A percentile compares a stretch with the other conserved stretches of the same genome.
phyloP scores from a whole-genome alignment of 202 grass and related monocot species.

The Zizania palustris region DNA sequence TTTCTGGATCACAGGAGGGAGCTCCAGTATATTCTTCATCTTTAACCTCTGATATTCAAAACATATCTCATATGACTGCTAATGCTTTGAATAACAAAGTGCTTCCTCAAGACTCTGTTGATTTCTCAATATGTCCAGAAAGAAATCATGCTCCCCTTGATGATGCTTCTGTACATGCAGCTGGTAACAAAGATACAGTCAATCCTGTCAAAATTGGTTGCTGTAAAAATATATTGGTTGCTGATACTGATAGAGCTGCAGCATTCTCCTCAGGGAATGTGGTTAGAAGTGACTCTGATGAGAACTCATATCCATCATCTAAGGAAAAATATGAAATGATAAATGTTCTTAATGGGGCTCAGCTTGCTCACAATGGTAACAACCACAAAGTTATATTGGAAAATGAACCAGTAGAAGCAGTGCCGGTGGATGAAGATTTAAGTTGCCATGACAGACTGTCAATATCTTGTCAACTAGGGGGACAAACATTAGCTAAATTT shows the following conservation, averaged over 20 bases:
- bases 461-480: constrained; percentile 52
- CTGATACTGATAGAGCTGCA: constrained; percentile 39
- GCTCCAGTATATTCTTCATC: constrained; percentile 55
- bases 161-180: constrained; percentile 43
- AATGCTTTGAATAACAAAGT: constrained; percentile 41
- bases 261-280: constrained; percentile 34
- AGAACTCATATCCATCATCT: constrained; percentile 40
- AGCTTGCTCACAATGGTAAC: constrained; percentile 27
- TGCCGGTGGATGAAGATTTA: constrained; percentile 49
- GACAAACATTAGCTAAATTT: constrained; percentile 39
- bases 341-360: constrained; percentile 28
- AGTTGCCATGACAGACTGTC: constrained; percentile 44
- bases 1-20: constrained; percentile 55
- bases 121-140: constrained; percentile 40
- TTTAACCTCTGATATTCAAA: constrained; percentile 49
- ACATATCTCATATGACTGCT: constrained; percentile 46
- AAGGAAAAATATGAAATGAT: constrained; percentile 30
- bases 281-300: constrained; percentile 36
- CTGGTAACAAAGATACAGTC: constrained; percentile 26
- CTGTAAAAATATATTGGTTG: constrained; percentile 33
- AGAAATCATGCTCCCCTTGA: constrained; percentile 30
- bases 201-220: constrained; percentile 28
- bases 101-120: constrained; percentile 48
- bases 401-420: constrained; percentile 43
- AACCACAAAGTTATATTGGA: constrained; percentile 46